Conservation (phyloP, 1,284 basidiomycete genomes). For the Coniferiporia sulphurascens region DNA sequence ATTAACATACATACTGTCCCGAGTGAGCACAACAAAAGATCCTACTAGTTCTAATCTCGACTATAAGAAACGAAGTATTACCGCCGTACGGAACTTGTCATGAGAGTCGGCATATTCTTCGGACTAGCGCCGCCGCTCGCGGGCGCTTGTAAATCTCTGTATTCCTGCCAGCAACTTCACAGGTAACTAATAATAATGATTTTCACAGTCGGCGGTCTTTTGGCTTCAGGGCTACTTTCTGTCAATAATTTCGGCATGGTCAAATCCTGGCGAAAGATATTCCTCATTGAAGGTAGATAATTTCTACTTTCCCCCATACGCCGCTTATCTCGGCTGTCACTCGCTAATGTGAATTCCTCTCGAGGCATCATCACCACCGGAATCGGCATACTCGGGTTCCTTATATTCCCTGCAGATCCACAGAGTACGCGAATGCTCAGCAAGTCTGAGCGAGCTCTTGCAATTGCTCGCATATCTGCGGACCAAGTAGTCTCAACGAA, state of each 20-base stretch:
- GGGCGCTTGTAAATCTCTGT: constrained; percentile 35
- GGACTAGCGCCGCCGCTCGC: constrained; percentile 38
- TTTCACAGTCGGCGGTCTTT: constrained; percentile 34
- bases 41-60: not conserved
- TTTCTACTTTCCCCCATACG: not conserved
- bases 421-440: constrained; percentile 32
- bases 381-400: constrained; percentile 31
- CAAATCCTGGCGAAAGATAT: constrained; percentile 38
- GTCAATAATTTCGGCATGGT: constrained; percentile 32
- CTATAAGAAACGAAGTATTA: constrained; percentile 32
- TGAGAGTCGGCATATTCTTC: constrained; percentile 41
- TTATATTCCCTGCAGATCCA: constrained; percentile 36
- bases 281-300: constrained; percentile 34
- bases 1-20: constrained; percentile 19
- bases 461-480: constrained; percentile 35
- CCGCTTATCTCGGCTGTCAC: no score
- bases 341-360: not conserved
- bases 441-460: constrained; percentile 32
- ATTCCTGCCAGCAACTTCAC: not conserved
- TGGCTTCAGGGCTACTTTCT: constrained; percentile 36
- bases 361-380: constrained; percentile 36
- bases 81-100: constrained; percentile 38
- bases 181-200: not conserved
- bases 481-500: constrained; percentile 31
- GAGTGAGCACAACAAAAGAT: not conserved